Evolutionary conservation across 108 stramenopile genomes (phyloP).

Genomic region (Schizochytrium sp.): DNA sequence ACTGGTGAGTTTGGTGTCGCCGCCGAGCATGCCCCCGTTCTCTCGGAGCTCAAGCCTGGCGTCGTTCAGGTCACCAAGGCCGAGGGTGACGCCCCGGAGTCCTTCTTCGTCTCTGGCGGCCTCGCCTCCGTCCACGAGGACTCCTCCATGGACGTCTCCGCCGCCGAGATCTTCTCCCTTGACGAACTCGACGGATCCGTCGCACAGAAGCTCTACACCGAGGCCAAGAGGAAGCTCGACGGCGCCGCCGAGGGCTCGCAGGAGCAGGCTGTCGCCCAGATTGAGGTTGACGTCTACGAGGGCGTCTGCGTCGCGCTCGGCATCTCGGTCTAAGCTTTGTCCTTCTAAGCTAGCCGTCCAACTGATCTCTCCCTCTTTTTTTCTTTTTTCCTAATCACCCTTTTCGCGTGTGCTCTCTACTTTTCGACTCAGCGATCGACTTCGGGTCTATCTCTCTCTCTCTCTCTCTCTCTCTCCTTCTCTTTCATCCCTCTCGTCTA

Average conservation of each 20-base stretch:
- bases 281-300: neutral
- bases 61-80: neutral
- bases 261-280: constrained; percentile 11
- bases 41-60: constrained; percentile 15
- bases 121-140: neutral
- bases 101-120: constrained; percentile 3
- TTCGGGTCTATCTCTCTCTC: too few species aligned
- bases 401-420: too few species aligned
- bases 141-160: neutral
- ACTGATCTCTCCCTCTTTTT: neutral
- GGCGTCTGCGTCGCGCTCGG: neutral
- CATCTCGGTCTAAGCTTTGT: neutral
- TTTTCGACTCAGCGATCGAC: too few species aligned
- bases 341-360: neutral
- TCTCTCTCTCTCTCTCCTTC: too few species aligned
- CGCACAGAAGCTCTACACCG: neutral
- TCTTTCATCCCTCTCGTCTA: too few species aligned
- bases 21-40: neutral
- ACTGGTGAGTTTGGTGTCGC: constrained; percentile 10
- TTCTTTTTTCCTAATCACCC: too few species aligned
- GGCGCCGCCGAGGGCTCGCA: neutral
- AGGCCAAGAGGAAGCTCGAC: neutral
- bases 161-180: neutral
- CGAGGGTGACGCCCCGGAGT: neutral
- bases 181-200: neutral